Base-by-base conservation (phyloP, 441 rosid genomes). In the Adansonia grandidieri region DNA sequence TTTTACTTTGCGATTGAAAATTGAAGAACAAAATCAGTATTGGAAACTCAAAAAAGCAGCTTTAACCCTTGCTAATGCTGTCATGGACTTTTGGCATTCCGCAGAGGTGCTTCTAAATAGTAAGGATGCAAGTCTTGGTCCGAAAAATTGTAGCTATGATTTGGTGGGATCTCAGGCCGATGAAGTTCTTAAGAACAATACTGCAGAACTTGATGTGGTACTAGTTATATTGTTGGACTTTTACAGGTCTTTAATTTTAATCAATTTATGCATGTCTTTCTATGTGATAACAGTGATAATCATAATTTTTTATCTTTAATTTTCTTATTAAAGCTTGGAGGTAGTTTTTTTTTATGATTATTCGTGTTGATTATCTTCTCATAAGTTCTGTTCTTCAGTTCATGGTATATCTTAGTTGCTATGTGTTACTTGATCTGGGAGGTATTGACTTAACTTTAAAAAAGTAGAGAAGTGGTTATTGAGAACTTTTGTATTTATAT, bases 31-130 rank as follows among this genome's bases (percentile, higher is more conserved):
- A 73, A 84, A 77, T 82, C 91, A 84, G 79, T 75, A 71, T 22
- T 47, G 74, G 80, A 90, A 92, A 84, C 88, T 86, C 14, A 93
- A 86, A 88, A 86, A 80, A 71, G 86, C 89, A 71, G 95, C 99
- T 74, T 84, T 85, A 80, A 75, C 82, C 77, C 81, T 97, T 74
- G 95, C 97, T 80, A 89, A 88, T 80, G 96, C 97, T 80, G 92
- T 95, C 71, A 86, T 91, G 92, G 87, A 90, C 82, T 97, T 95
- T 84, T 97, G 99, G 99, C 88, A 85, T 76, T 91, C 93, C 19
- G 90, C 90, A 60, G 90, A 91, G 84, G 76, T 85, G 78, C 86
- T 81, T 78, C 53, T 85, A 78, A 81, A 74, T 71, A 73, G 75
- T 67, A 82, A 77, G 67, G 80, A 78, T 40, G 77, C 82, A 60